Base-by-base conservation (phyloP, 2,329 filamentous ascomycete species). In the Phyllosticta citrichinensis region DNA sequence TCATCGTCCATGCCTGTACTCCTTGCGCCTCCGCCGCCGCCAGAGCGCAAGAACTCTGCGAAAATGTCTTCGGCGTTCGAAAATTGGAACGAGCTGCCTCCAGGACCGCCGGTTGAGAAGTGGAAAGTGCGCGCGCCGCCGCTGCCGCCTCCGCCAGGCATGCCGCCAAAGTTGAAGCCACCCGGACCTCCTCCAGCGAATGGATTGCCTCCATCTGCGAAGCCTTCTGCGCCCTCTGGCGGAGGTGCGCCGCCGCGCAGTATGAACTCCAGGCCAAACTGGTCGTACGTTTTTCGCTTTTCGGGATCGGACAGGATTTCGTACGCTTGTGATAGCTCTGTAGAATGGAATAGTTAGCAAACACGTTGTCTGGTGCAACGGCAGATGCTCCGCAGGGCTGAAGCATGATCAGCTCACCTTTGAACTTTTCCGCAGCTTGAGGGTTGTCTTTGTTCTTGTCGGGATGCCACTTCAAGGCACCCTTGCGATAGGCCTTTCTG, bases 361-460 rank as follows among this genome's bases (percentile, higher is more conserved):
- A 12, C 6, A 22, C 6, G 50, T n/a, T 14, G n/a, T 52, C 19
- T 12, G 19, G 52, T 24, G 24, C 17, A 19, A 24, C 50, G 27
- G 33, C 30, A 30, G 25, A 25, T 17, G 24, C 27, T 17, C 9
- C 20, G 27, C 11, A 22, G 57, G 47, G 25, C 24, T 19, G 47
- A 12, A 51, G 52, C 14, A 35, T 50, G 9, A 17, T 35, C 35
- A 52, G 68, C 74, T 64, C 75, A 81, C 81, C 81, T 78, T 99
- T 99, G 82, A 99, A 99, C 76, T 93, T 97, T 73, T 97, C 94
- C 63, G 85, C 81, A 9, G 93, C 90, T 58, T 85, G 78, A 30
- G 91, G 86, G 68, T 93, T 91, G 77, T 96, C 87, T 75, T 92
- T 92, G 81, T 97, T 99, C 82, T 97, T 99, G 80, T 99, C 94